Base-by-base conservation (phyloP, 306 rosid species). In the Prunus armeniaca region DNA sequence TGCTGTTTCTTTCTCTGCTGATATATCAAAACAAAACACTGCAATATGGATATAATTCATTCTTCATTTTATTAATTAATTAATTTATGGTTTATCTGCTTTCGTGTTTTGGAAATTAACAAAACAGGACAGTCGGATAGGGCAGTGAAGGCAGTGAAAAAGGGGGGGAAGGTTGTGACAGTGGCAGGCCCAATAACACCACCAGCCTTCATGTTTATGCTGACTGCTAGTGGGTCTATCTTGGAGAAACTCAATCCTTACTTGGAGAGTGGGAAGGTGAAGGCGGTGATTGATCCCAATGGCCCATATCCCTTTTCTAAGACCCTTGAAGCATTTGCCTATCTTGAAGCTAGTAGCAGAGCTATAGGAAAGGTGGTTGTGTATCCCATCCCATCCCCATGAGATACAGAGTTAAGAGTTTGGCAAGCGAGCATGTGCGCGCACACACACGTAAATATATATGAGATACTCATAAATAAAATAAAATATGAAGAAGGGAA, bases 261-360 rank as follows among this genome's bases (percentile, higher is more conserved):
- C 63, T 80, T 91, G 56, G 92, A 89, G 74, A 88, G 87, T 83
- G 96, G 92, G 50, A 79, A 91, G 76, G 83, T 90, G 87, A 90
- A 82, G 86, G 82, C 97, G 7, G 14, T 93, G 22, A 34, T 93
- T 17, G 94, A 90, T 18, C 89, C 96, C 15, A 89, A 88, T 73
- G 49, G 90, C 20, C 91, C 89, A 2, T 88, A 87, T 67, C 82
- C 90, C 5, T 91, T 93, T 81, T 81, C 93, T 14, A 68, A 86
- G 68, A 57, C 81, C 0, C 73, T 81, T 17, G 89, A 89, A 69
- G 98, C 97, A 46, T 89, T 83, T 83, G 63, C 84, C 2, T 61
- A 89, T 62, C 78, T 93, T 1, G 85, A 86, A 58, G 86, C 88
- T 20, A 63, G 52, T 32, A 32, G 38, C 18, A 80, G 91, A 71